These are phyloP conservation scores for Rossbeevera mucosa DNA, from an alignment of 768 basidiomycete genomes.

Conservation along the genomic window DNA sequence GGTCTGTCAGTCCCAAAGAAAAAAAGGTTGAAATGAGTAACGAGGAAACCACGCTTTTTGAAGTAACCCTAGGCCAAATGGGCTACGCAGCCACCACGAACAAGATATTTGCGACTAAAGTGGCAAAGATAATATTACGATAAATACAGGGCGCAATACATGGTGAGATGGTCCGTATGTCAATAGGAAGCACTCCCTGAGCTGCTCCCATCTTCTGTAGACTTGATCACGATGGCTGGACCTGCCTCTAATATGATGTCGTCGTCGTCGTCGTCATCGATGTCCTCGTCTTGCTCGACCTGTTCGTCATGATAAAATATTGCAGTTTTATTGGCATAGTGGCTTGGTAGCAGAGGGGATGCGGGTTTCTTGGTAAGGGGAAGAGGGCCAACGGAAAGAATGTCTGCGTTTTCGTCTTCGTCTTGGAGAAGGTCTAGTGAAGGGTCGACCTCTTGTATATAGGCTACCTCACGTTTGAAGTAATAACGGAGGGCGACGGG, in stretches of 20 bases:
- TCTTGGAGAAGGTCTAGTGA: constrained; percentile 35
- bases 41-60: neutral
- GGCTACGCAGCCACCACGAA: constrained; percentile 6
- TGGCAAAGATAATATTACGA: neutral
- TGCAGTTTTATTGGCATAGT: constrained; percentile 37
- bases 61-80: neutral
- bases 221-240: constrained; percentile 51
- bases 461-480: constrained; percentile 61
- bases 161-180: constrained; percentile 7
- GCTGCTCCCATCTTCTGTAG: constrained; percentile 18
- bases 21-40: neutral
- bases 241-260: constrained; percentile 71
- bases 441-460: constrained; percentile 31
- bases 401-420: constrained; percentile 45
- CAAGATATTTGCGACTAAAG: neutral
- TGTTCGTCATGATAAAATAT: constrained; percentile 38
- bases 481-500: constrained; percentile 86
- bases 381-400: constrained; percentile 56
- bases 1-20: neutral
- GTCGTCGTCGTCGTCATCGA: constrained; percentile 59
- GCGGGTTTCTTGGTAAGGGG: constrained; percentile 40
- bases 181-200: constrained; percentile 22
- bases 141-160: constrained; percentile 14
- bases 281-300: constrained; percentile 54
- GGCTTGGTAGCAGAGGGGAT: constrained; percentile 23